phyloP scores from a whole-genome alignment of 1,139 yeast species.

The Pichia cactophila region DNA sequence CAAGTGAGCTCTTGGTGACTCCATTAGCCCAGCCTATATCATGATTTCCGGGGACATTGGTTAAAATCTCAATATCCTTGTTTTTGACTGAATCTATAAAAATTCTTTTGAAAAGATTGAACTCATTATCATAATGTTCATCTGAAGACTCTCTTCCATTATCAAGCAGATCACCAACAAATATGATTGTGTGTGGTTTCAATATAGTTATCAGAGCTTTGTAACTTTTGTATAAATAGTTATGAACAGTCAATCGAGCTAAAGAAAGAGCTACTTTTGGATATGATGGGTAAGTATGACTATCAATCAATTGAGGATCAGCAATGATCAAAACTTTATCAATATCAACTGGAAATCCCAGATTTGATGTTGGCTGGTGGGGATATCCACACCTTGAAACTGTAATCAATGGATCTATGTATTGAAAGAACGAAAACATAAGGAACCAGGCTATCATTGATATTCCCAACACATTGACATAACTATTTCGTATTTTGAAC shows the following conservation, averaged over 20 bases:
- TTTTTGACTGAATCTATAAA: constrained; percentile 26
- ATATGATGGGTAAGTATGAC: constrained; percentile 52
- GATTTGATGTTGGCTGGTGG: constrained; percentile 1
- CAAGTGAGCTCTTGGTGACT: constrained; percentile 34
- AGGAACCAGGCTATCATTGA: constrained; percentile 1
- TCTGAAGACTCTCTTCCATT: constrained; percentile 42
- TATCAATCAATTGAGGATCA: constrained; percentile 90
- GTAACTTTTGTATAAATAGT: constrained; percentile 42
- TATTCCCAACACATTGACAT: background rate
- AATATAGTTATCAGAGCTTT: constrained; percentile 32
- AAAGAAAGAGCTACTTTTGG: constrained; percentile 31
- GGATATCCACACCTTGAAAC: constrained; percentile 13
- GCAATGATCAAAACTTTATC: constrained; percentile 23
- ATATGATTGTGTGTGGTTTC: constrained; percentile 39
- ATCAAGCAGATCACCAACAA: constrained; percentile 49
- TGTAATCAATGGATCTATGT: constrained; percentile 12
- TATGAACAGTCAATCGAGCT: constrained; percentile 44
- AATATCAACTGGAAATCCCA: constrained; percentile 4
- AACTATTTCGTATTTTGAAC: background rate
- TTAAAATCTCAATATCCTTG: constrained; percentile 20
- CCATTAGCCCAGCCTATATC: constrained; percentile 50
- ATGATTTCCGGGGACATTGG: constrained; percentile 48
- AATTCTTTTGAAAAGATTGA: constrained; percentile 34
- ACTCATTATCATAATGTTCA: constrained; percentile 34
- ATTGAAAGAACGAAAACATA: constrained; percentile 7